phyloP scores from a whole-genome alignment of 2,329 filamentous ascomycete species.

The Aspergillus spinulosporus region DNA sequence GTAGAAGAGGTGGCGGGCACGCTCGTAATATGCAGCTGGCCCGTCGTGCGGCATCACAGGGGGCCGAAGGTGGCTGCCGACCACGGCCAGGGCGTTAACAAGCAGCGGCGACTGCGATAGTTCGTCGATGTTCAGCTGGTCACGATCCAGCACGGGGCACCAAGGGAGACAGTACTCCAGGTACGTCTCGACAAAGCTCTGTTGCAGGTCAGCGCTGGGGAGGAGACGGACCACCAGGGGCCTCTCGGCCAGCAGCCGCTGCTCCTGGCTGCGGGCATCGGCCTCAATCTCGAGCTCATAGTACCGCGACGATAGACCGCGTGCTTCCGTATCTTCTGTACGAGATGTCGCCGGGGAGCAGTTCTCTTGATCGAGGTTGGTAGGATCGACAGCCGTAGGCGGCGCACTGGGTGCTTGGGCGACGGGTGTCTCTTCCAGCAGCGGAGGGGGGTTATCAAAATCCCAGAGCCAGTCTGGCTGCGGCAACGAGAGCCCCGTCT shows the following conservation, averaged over 20 bases:
- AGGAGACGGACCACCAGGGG: conserved; percentile 4
- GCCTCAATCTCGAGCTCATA: conserved; percentile 18
- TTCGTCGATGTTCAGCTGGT: conserved; percentile 6
- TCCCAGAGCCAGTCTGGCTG: too few relatives aligned
- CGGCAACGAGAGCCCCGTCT: too few relatives aligned
- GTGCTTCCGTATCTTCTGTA: conserved; percentile 9
- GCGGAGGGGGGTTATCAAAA: too few relatives aligned
- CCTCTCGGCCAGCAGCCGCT: conserved; percentile 6
- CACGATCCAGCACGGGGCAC: conserved; percentile 16
- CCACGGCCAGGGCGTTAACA: conserved; percentile 39
- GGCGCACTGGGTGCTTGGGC: too few relatives aligned
- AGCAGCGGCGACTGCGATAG: conserved; percentile 13
- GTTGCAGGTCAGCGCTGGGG: conserved; percentile 13
- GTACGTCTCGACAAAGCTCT: conserved; percentile 19
- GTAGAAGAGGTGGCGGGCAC: conserved; percentile 44
- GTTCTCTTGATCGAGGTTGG: neutral
- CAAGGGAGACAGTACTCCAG: conserved; percentile 14
- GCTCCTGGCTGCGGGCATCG: conserved; percentile 14
- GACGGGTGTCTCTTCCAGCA: too few relatives aligned
- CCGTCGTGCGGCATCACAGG: conserved; percentile 44
- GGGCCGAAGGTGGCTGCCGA: conserved; percentile 46
- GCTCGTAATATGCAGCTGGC: conserved; percentile 43
- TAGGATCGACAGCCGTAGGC: neutral
- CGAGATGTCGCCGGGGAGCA: conserved; percentile 7
- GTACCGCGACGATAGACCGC: conserved; percentile 9